A percentile compares a stretch with the other conserved stretches of the same genome.
phyloP scores from a whole-genome alignment of 1,139 yeast species.

The Barnettozyma hawaiiensis region DNA sequence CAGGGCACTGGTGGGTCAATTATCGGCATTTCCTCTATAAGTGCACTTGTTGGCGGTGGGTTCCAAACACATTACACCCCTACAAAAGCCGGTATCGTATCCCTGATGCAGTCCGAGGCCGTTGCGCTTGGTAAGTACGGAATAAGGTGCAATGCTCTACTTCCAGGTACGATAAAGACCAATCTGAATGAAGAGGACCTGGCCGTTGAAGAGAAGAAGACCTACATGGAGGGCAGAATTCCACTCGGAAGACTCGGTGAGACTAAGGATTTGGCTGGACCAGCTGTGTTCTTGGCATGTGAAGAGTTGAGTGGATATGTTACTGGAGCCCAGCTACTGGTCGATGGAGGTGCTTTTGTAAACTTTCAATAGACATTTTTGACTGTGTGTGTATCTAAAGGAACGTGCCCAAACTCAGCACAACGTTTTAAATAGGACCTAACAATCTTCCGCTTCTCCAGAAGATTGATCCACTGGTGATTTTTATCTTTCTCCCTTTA shows the following conservation, averaged over 20 bases:
- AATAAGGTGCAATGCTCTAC: background rate
- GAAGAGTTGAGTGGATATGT: background rate
- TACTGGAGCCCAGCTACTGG: background rate
- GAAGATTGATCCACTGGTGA: too few relatives aligned
- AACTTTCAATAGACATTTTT: background rate
- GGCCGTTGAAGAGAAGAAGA: background rate
- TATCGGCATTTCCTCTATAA: slow-evolving; percentile 37
- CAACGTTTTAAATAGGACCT: too few relatives aligned
- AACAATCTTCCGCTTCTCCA: background rate
- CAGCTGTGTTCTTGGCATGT: slow-evolving; percentile 33
- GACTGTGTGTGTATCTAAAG: too few relatives aligned
- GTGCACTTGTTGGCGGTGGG: slow-evolving; percentile 39
- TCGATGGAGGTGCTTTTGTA: background rate
- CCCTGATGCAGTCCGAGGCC: background rate
- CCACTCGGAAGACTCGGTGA: slow-evolving; percentile 42
- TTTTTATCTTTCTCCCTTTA: background rate
- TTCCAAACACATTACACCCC: slow-evolving; percentile 35
- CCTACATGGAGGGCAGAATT: slow-evolving; percentile 32
- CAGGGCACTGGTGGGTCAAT: slow-evolving; percentile 45
- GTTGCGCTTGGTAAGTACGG: background rate
- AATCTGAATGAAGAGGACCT: slow-evolving; percentile 26
- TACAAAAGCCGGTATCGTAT: background rate
- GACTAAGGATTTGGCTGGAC: slow-evolving; percentile 42
- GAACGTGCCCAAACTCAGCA: too few relatives aligned
- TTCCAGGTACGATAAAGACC: slow-evolving; percentile 38